Evolutionary conservation across 1,284 basidiomycete genomes (phyloP), one percentile per base, ranked within the genome.

Genomic region (Rhodotorula glutinis): DNA sequence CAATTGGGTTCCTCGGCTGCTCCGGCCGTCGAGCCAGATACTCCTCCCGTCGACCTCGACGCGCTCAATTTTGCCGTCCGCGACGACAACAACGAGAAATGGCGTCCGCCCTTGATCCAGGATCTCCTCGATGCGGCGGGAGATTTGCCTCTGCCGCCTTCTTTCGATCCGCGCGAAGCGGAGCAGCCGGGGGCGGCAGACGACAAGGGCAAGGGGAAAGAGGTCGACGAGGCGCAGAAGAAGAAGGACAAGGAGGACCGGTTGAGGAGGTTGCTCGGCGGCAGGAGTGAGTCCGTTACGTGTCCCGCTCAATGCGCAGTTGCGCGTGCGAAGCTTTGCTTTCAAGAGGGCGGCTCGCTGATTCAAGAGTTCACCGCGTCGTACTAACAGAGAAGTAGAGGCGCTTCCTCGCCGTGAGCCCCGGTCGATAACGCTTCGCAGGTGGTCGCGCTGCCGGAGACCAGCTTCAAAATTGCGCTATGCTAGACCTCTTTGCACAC

Each of bases 191-290:
- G 4, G 43, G 4, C 43, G 21, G n/a, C 25, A 9, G 46, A 16
- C 19, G 2, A 4, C 21, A 19, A 38, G 1, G 49, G 47, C 21
- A 23, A 51, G 25, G 52, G 53, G 68, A 63, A 33, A 65, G 71
- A n/a, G 47, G 40, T 23, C 33, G 63, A 33, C 66, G 71, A 25
- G 43, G 41, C n/a, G 40, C 57, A 29, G 29, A 70, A 55, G 57
- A 75, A 44, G 67, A 73, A 40, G 65, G 85, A 83, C 78, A 89
- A 89, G 79, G 80, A 88, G 67, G 86, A 88, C 7, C 89, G 88
- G 75, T 88, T 87, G 86, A 76, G 90, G 51, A 88, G 83, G 83
- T 75, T 82, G 49, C 51, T 63, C 41, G 55, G 62, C 13, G 55
- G 49, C 49, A 51, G 25, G n/a, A 51, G 49, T 51, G 49, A 51